phyloP scores from a whole-genome alignment of 1,284 basidiomycete genomes.

The Leccinum pachyderme region DNA sequence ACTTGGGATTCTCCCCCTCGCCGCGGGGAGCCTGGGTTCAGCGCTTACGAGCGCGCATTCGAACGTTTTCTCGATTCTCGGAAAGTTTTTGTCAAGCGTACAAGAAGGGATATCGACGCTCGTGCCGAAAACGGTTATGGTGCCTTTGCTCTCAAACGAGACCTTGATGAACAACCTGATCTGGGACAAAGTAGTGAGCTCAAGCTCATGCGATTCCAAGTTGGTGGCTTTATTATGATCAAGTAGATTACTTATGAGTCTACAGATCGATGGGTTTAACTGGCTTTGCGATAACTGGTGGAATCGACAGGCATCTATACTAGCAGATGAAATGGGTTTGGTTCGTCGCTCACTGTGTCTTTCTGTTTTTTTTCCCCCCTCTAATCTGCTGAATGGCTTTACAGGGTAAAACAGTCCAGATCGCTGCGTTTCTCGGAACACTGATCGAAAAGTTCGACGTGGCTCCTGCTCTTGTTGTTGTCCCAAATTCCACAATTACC shows the following conservation, averaged over 20 bases:
- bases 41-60: conserved; percentile 67
- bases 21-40: conserved; percentile 53
- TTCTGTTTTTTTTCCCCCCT: background rate
- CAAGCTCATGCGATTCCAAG: conserved; percentile 85
- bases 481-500: conserved; percentile 91
- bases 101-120: conserved; percentile 37
- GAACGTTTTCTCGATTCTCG: conserved; percentile 62
- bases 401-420: conserved; percentile 92
- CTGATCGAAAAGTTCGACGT: conserved; percentile 61
- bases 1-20: conserved; percentile 88
- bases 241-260: conserved; percentile 8
- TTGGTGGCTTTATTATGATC: conserved; percentile 27
- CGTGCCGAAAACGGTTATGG: conserved; percentile 49
- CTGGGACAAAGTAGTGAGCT: conserved; percentile 62
- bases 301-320: conserved; percentile 83
- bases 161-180: conserved; percentile 47
- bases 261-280: conserved; percentile 85
- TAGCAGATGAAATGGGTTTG: conserved; percentile 98
- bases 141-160: conserved; percentile 45
- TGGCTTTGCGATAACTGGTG: conserved; percentile 93
- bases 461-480: conserved; percentile 84
- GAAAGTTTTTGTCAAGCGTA: conserved; percentile 57
- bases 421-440: conserved; percentile 82
- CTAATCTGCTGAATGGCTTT: conserved; percentile 3
- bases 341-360: conserved; percentile 39